phyloP scores from a whole-genome alignment of 2,329 filamentous ascomycete species.

The Cercospora citrullina region DNA sequence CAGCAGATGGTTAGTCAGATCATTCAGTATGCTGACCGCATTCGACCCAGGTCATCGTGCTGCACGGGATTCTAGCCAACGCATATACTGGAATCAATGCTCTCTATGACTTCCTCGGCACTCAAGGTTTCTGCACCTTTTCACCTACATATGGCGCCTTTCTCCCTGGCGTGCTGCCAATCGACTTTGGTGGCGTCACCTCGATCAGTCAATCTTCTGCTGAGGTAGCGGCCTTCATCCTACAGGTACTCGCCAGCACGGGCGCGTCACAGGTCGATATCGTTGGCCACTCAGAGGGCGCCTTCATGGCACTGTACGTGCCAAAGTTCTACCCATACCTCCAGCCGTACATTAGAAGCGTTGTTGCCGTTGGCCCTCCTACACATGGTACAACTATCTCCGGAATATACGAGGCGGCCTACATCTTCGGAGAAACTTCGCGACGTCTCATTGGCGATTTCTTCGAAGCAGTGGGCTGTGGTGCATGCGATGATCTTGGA shows the following conservation, averaged over 20 bases:
- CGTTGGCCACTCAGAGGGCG: conserved; percentile 16
- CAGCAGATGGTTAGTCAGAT: background rate
- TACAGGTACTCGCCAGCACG: conserved; percentile 9
- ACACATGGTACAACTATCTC: conserved; percentile 14
- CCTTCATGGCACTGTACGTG: conserved; percentile 13
- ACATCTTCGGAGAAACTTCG: conserved; percentile 12
- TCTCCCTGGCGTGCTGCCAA: background rate
- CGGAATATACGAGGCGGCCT: conserved; percentile 12
- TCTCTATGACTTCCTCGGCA: conserved; percentile 6
- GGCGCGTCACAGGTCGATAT: conserved; percentile 14
- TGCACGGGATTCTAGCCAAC: conserved; percentile 7
- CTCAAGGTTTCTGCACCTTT: conserved; percentile 15
- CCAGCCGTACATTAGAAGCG: background rate
- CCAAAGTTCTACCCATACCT: conserved; percentile 17
- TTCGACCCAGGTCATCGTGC: conserved; percentile 3
- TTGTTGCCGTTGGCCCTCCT: conserved; percentile 13
- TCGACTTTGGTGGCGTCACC: conserved; percentile 4
- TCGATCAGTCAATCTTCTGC: conserved; percentile 6
- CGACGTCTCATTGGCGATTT: conserved; percentile 9
- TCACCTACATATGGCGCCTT: conserved; percentile 11
- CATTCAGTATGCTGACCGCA: background rate
- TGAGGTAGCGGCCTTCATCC: conserved; percentile 14
- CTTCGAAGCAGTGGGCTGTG: conserved; percentile 8
- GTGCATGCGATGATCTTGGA: conserved; percentile 18
- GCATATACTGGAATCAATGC: conserved; percentile 3